phyloP scores from a whole-genome alignment of 345 rosid species.

The Kernera saxatilis region DNA sequence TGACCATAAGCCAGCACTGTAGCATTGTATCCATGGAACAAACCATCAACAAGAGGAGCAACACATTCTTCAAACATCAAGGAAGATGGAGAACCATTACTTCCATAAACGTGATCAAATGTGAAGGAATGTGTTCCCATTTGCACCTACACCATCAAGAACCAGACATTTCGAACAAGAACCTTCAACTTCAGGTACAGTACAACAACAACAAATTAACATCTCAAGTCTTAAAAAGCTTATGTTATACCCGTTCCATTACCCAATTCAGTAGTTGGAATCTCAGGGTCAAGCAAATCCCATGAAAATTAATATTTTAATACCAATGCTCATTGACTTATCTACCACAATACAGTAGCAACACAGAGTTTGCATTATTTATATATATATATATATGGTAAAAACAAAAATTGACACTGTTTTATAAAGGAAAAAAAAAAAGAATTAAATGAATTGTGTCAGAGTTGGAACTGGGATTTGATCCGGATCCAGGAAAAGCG shows the following conservation, averaged over 20 bases:
- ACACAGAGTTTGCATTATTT: not conserved
- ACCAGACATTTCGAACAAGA: not conserved
- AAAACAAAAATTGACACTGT: conserved; percentile 8
- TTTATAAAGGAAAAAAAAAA: not conserved
- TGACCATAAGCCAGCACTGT: conserved; percentile 89
- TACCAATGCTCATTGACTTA: not conserved
- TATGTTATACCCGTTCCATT: not conserved
- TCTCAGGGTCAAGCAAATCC: not conserved
- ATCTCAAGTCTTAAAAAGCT: no score
- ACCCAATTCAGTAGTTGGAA: not conserved
- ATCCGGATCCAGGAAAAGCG: conserved; percentile 18
- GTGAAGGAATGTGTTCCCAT: conserved; percentile 75
- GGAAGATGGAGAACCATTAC: conserved; percentile 48
- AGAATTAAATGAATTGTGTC: conserved; percentile 14
- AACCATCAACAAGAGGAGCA: conserved; percentile 67
- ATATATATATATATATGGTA: not conserved
- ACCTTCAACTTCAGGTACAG: not conserved
- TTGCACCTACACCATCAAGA: conserved; percentile 51
- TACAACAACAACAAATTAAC: not conserved
- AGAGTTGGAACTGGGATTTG: conserved; percentile 17
- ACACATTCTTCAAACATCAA: conserved; percentile 68
- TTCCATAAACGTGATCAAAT: conserved; percentile 78
- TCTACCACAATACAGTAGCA: not conserved
- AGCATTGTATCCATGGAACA: conserved; percentile 80
- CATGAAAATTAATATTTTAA: not conserved